Evolutionary conservation across 1,284 basidiomycete genomes (phyloP).

Genomic region (Trichosporon sp.): DNA sequence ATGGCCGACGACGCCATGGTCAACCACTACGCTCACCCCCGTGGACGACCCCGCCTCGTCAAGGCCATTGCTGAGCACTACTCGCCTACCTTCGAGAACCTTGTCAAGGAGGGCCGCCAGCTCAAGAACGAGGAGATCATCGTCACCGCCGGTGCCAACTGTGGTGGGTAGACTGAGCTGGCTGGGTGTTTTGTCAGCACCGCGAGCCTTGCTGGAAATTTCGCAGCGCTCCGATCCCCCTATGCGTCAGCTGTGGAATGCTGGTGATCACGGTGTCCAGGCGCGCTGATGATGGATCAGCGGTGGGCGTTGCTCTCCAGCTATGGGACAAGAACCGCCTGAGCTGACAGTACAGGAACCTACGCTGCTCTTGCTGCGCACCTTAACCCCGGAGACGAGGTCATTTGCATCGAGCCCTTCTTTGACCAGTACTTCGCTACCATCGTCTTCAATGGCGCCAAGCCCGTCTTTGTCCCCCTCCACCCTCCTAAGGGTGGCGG

Average conservation of each 20-base stretch:
- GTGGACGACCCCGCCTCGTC: slow-evolving; percentile 75
- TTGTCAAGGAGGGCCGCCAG: slow-evolving; percentile 56
- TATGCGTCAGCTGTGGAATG: background rate
- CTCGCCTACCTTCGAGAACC: slow-evolving; percentile 55
- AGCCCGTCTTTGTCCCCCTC: slow-evolving; percentile 88
- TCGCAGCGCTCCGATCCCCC: background rate
- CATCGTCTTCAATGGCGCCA: slow-evolving; percentile 86
- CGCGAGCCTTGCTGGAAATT: background rate
- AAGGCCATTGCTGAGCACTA: slow-evolving; percentile 78
- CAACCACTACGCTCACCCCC: slow-evolving; percentile 88
- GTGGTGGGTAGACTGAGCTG: slow-evolving; percentile 55
- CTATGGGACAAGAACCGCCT: background rate
- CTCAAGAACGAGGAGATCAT: slow-evolving; percentile 87
- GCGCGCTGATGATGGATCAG: background rate
- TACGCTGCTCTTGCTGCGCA: slow-evolving; percentile 86
- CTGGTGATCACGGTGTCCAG: no score
- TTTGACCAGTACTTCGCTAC: slow-evolving; percentile 95
- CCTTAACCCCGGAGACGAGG: slow-evolving; percentile 84
- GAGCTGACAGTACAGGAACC: slow-evolving; percentile 57
- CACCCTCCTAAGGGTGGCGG: slow-evolving; percentile 66
- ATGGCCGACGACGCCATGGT: slow-evolving; percentile 59
- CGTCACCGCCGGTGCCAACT: slow-evolving; percentile 92
- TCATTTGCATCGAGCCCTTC: slow-evolving; percentile 97
- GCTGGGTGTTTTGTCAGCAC: background rate
- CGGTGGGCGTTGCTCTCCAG: background rate